Evolutionary conservation across 1,284 basidiomycete species (phyloP).

Genomic region (Macrocybe sp.): DNA sequence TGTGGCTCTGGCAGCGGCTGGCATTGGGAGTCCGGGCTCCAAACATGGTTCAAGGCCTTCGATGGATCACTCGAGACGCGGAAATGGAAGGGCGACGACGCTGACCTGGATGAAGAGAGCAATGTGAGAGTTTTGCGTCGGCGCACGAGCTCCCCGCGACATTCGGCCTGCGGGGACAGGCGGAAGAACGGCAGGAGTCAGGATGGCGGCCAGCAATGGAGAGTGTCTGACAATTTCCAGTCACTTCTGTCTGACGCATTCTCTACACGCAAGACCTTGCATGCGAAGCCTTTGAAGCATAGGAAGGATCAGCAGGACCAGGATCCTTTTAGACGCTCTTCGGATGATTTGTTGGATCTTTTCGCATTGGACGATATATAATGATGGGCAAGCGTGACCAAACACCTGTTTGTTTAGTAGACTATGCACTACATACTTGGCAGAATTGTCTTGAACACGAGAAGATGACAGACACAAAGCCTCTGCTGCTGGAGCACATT

Average conservation of each 20-base stretch:
- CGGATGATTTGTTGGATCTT: slow-evolving; percentile 48
- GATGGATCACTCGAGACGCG: slow-evolving; percentile 15
- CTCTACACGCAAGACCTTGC: slow-evolving; percentile 34
- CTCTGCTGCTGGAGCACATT: slow-evolving; percentile 53
- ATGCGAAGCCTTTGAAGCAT: slow-evolving; percentile 15
- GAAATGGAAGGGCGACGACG: slow-evolving; percentile 20
- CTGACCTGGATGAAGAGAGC: neutral
- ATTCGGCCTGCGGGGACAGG: too few species aligned
- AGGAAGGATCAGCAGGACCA: neutral
- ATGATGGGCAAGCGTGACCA: too few species aligned
- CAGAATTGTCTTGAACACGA: slow-evolving; percentile 17
- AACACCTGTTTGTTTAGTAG: too few species aligned
- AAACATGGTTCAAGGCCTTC: slow-evolving; percentile 19
- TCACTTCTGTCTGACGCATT: slow-evolving; percentile 42
- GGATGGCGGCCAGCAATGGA: too few species aligned
- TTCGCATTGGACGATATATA: slow-evolving; percentile 30
- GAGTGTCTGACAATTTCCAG: slow-evolving; percentile 26
- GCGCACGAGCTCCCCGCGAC: too few species aligned
- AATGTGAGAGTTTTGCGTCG: too few species aligned
- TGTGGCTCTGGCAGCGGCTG: slow-evolving; percentile 11
- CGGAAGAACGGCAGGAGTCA: too few species aligned
- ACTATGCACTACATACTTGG: too few species aligned
- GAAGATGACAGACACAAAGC: slow-evolving; percentile 37
- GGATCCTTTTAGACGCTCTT: slow-evolving; percentile 19
- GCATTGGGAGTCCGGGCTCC: slow-evolving; percentile 22